Base-by-base conservation (phyloP, 495 filamentous ascomycete genomes). In the Penicillium malachiteum region DNA sequence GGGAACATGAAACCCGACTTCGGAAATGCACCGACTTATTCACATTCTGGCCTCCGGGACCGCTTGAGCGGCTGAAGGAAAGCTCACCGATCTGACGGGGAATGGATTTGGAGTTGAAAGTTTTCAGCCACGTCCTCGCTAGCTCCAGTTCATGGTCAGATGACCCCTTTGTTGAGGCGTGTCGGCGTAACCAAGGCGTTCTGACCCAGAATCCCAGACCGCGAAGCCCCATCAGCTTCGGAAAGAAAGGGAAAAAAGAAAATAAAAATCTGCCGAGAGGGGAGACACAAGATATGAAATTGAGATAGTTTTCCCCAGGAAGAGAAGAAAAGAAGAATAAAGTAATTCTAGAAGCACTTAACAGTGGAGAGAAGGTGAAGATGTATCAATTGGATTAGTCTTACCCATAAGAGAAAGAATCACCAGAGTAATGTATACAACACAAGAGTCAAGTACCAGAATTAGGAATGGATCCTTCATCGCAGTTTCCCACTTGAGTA, bases 1-100 rank as follows among this genome's bases (percentile, higher is more conserved):
- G 17, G 14, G 46, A 35, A 52, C 7, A 5, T 14, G 7, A 43
- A n/a, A 9, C 40, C 26, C 10, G 39, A 51, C 45, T 47, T 64
- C 62, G 58, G 61, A 57, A 35, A 52, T 61, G 53, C 55, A 78
- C 84, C 57, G 77, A 97, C 93, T 96, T 97, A 72, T 98, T 98
- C 42, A 94, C 90, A 74, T 97, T 93, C 66, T 98, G 94, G 6
- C 94, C 94, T 16, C 94, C 94, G 9, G 93, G 89, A 0, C 94
- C 94, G 52, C 90, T 90, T n/a, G 93, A 92, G 21, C 91, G 81
- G 56, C 89, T 90, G 68, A 87, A 97, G 7, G 78, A 83, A 18
- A 93, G 72, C 48, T 85, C 81, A 50, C 87, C 83, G 44, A 83
- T 63, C 43, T 80, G 78, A 50, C 76, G 83, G 33, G 90, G 90